Conservation (phyloP, 2,329 filamentous ascomycete species). For the Ophiocordyceps sinensis region DNA sequence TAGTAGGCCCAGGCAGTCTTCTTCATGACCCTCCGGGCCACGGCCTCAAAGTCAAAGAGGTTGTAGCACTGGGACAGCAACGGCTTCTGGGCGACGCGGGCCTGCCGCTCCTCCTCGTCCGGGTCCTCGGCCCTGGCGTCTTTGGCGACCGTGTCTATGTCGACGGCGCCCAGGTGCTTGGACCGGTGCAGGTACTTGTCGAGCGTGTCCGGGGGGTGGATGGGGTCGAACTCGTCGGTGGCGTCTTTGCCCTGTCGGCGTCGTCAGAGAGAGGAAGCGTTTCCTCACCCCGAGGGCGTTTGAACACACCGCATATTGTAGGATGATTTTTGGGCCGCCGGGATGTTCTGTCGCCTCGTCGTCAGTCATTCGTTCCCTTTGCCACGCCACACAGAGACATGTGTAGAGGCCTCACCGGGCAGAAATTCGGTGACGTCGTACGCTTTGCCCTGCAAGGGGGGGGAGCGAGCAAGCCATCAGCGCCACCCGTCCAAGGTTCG, state of each 20-base stretch:
- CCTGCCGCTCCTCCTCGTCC: constrained; percentile 49
- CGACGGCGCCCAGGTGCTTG: constrained; percentile 80
- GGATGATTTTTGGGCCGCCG: constrained; percentile 80
- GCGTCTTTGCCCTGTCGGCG: constrained; percentile 63
- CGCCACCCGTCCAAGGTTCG: not conserved
- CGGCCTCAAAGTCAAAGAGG: constrained; percentile 87
- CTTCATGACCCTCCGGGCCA: constrained; percentile 85
- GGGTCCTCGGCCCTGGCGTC: constrained; percentile 52
- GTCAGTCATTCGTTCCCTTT: not conserved
- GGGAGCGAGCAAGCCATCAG: not conserved
- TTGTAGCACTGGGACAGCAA: constrained; percentile 82
- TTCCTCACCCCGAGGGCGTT: not conserved
- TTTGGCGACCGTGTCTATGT: constrained; percentile 70
- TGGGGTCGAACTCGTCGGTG: constrained; percentile 81
- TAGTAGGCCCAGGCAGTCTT: constrained; percentile 97
- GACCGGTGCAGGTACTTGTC: constrained; percentile 69
- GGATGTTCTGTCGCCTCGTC: constrained; percentile 51
- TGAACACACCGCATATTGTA: constrained; percentile 65
- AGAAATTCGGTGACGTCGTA: constrained; percentile 87
- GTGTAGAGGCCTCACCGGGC: constrained; percentile 38
- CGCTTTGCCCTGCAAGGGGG: constrained; percentile 44
- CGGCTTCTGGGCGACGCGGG: constrained; percentile 63
- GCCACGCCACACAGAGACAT: not conserved
- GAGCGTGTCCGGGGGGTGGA: constrained; percentile 76
- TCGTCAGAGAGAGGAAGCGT: not conserved